These are phyloP conservation scores for Phytophthora syringae DNA, from an alignment of 352 stramenopile species.

Conservation along the genomic window DNA sequence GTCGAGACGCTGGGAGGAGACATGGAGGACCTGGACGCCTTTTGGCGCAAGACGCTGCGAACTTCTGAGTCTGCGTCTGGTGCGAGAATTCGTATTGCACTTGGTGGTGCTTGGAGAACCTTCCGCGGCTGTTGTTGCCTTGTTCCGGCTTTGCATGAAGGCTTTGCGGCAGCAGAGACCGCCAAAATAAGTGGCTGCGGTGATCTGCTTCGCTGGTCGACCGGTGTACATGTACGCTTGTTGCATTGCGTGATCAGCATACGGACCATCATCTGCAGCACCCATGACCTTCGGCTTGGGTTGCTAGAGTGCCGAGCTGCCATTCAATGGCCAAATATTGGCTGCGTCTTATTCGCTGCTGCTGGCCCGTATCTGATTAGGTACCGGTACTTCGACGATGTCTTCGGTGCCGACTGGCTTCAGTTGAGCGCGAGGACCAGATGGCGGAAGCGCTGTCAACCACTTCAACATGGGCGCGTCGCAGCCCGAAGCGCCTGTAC, in stretches of 20 bases:
- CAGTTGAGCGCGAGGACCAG: conserved; percentile 9
- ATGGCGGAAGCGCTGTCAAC: conserved; percentile 27
- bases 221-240: background rate
- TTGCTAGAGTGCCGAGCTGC: background rate
- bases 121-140: conserved; percentile 1
- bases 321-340: too few relatives aligned
- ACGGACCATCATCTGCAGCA: background rate
- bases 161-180: background rate
- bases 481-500: background rate
- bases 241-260: conserved; percentile 13
- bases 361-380: conserved; percentile 15
- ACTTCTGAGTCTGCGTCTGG: conserved; percentile 38
- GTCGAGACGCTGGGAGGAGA: conserved; percentile 54
- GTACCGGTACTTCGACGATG: too few relatives aligned
- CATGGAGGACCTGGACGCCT: conserved; percentile 66
- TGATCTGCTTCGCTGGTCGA: conserved; percentile 23
- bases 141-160: conserved; percentile 1
- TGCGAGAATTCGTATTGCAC: conserved; percentile 24
- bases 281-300: background rate
- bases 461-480: conserved; percentile 27
- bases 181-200: background rate
- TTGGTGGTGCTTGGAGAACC: background rate
- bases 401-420: conserved; percentile 18
- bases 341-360: conserved; percentile 14
- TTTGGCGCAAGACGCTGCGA: conserved; percentile 60